A percentile compares a stretch with the other conserved stretches of the same genome.
phyloP scores from a whole-genome alignment of 768 basidiomycete genomes.

The Trametes meyenii region DNA sequence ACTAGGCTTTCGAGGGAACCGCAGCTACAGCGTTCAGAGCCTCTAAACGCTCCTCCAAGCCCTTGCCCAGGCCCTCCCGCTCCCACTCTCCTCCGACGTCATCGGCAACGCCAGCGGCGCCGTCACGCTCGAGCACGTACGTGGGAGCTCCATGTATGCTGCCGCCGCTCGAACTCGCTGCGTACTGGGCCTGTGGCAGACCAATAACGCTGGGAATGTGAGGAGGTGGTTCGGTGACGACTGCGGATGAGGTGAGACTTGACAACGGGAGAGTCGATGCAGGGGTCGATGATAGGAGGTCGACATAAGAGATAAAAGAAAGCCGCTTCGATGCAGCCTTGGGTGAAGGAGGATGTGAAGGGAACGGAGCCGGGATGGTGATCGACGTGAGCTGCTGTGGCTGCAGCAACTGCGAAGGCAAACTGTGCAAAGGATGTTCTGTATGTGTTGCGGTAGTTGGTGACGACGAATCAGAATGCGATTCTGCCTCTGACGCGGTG shows the following conservation, averaged over 20 bases:
- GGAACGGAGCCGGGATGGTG: conserved; percentile 31
- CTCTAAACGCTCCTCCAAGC: conserved; percentile 83
- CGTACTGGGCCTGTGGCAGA: conserved; percentile 37
- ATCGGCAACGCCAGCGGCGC: conserved; percentile 44
- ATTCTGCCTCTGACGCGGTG: conserved; percentile 22
- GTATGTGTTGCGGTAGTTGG: conserved; percentile 43
- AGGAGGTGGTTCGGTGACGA: conserved; percentile 63
- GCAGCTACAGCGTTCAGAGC: conserved; percentile 48
- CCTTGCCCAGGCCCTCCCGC: conserved; percentile 78
- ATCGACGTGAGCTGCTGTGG: conserved; percentile 27
- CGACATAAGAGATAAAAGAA: conserved; percentile 88
- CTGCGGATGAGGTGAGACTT: conserved; percentile 66
- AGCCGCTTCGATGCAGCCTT: conserved; percentile 65
- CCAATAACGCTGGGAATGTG: conserved; percentile 70
- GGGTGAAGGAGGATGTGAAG: conserved; percentile 48
- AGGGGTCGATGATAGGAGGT: conserved; percentile 80
- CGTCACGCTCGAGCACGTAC: conserved; percentile 29
- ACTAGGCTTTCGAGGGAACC: conserved; percentile 21
- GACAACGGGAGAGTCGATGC: conserved; percentile 71
- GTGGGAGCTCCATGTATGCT: conserved; percentile 29
- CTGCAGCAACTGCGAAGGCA: conserved; percentile 21
- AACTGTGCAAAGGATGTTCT: conserved; percentile 32
- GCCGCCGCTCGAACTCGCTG: conserved; percentile 33
- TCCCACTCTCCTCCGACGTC: conserved; percentile 88
- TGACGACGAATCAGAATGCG: conserved; percentile 40